Conservation (phyloP, 225 moss, liverwort and hornwort species). For the Thuidium tamariscinum region DNA sequence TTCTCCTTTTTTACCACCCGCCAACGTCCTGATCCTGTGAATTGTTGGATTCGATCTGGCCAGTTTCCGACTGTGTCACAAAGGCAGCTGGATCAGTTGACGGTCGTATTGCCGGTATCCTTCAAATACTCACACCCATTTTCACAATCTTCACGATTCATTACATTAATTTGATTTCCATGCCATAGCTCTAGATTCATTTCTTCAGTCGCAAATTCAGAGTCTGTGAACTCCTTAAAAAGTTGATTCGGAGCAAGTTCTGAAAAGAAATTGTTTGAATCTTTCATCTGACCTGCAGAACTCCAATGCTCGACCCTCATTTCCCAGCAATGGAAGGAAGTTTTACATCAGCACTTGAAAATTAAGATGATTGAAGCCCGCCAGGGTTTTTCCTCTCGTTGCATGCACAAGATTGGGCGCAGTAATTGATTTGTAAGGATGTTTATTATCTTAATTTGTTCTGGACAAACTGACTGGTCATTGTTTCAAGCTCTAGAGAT, state of each 20-base stretch:
- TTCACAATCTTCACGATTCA: neutral
- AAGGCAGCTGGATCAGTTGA: neutral
- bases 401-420: neutral
- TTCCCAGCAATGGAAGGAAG: neutral
- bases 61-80: constrained; percentile 9
- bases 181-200: too few species aligned
- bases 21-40: neutral
- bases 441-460: neutral
- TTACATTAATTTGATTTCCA: neutral
- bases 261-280: neutral
- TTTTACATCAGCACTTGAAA: neutral
- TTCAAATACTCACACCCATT: neutral
- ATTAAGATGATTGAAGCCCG: too few species aligned
- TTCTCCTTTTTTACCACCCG: neutral
- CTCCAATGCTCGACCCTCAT: neutral
- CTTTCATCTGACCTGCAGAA: neutral
- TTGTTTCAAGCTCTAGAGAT: neutral
- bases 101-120: neutral
- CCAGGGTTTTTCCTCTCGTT: neutral
- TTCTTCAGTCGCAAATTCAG: neutral
- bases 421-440: neutral
- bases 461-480: neutral
- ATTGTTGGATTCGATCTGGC: neutral
- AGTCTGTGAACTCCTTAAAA: neutral
- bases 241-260: neutral